These are phyloP conservation scores for Cryptomeria japonica DNA, from an alignment of 75 land plant genomes.

Conservation along the genomic window DNA sequence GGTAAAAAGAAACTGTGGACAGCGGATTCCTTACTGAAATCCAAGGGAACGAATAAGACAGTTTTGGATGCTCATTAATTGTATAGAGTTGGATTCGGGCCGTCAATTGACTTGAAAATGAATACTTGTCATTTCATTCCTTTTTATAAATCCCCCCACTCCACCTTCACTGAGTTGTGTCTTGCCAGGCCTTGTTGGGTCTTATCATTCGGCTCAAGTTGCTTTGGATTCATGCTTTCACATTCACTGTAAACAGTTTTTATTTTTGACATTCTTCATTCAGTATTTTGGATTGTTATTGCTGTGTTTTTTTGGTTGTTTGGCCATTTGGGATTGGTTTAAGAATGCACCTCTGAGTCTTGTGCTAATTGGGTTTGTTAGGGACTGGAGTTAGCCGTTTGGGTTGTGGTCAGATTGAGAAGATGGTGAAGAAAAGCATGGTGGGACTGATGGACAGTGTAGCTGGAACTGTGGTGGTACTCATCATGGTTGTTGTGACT, in stretches of 20 bases:
- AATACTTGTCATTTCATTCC: not conserved
- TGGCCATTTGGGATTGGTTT: not conserved
- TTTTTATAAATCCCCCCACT: not conserved
- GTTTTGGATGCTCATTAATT: not conserved
- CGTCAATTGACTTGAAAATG: not conserved
- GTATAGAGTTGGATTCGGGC: not conserved
- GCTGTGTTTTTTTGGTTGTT: not conserved
- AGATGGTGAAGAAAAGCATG: not conserved
- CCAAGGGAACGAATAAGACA: not conserved
- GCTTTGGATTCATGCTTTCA: not conserved
- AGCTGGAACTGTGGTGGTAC: not conserved
- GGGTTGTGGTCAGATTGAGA: not conserved
- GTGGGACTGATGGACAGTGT: not conserved
- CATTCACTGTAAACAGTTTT: not conserved
- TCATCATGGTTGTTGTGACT: not conserved
- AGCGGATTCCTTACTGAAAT: not conserved
- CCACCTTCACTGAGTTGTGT: not conserved
- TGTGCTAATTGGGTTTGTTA: not conserved
- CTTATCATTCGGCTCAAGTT: too few relatives aligned
- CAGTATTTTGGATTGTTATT: not conserved
- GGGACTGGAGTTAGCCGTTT: not conserved
- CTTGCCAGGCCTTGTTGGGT: not conserved
- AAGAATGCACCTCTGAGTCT: not conserved
- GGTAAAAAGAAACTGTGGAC: not conserved
- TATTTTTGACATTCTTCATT: not conserved